These are phyloP conservation scores for Lepiota brunneoincarnata DNA, from an alignment of 768 basidiomycete species.

Conservation along the genomic window DNA sequence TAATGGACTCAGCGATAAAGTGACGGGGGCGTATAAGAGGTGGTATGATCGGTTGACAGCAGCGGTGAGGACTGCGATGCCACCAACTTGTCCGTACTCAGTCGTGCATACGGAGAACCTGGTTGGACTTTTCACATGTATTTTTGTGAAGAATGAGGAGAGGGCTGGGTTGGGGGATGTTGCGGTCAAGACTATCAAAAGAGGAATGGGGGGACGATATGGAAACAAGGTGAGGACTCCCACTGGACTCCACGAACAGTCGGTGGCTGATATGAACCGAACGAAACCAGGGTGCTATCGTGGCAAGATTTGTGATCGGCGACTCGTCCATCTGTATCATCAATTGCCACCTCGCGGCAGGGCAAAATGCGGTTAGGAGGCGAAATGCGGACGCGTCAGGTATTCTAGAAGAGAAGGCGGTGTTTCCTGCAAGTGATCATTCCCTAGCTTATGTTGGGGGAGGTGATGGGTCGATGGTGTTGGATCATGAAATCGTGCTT, in stretches of 20 bases:
- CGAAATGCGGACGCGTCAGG: constrained; percentile 87
- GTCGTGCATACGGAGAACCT: constrained; percentile 84
- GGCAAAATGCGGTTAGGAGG: constrained; percentile 77
- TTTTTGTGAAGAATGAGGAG: constrained; percentile 72
- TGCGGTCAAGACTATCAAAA: constrained; percentile 80
- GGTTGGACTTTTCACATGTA: constrained; percentile 81
- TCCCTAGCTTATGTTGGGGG: constrained; percentile 78
- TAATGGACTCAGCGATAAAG: constrained; percentile 71
- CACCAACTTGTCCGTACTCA: constrained; percentile 70
- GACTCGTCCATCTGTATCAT: constrained; percentile 93
- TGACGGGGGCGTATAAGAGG: constrained; percentile 81
- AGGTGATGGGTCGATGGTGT: constrained; percentile 88
- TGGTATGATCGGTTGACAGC: constrained; percentile 82
- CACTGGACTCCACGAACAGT: background rate
- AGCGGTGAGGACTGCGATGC: constrained; percentile 74
- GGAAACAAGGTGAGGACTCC: constrained; percentile 81
- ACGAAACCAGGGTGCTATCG: constrained; percentile 72
- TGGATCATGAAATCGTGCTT: constrained; percentile 94
- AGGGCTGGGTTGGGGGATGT: constrained; percentile 58
- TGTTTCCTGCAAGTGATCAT: constrained; percentile 59
- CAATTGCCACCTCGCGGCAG: constrained; percentile 97
- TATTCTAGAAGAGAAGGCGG: constrained; percentile 77
- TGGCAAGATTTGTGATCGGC: constrained; percentile 86
- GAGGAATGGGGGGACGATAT: constrained; percentile 90
- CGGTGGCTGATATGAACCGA: background rate